A percentile compares a stretch with the other conserved stretches of the same genome.
Evolutionary conservation across 108 stramenopile genomes (phyloP).

Genomic region (Pinguiococcus pyrenoidosus): DNA sequence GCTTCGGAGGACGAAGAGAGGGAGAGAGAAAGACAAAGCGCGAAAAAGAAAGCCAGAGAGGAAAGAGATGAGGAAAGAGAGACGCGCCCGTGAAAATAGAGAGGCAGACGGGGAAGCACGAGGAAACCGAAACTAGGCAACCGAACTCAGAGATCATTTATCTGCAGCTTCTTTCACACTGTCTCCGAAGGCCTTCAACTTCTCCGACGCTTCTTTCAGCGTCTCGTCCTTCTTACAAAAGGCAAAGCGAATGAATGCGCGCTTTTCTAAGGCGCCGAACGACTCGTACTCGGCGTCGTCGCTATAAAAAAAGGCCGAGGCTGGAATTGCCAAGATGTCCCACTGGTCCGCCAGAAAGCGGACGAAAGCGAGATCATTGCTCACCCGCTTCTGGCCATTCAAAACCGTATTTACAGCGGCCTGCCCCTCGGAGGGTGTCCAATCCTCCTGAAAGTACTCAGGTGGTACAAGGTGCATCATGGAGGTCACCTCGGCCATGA

Average conservation of each 20-base stretch:
- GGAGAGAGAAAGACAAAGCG: too few species aligned
- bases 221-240: constrained; percentile 93
- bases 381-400: constrained; percentile 39
- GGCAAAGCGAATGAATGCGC: constrained; percentile 73
- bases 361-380: constrained; percentile 59
- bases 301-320: constrained; percentile 70
- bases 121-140: too few species aligned
- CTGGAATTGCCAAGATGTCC: constrained; percentile 84
- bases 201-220: constrained; percentile 47
- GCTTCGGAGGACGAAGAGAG: too few species aligned
- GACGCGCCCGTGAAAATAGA: too few species aligned
- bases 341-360: constrained; percentile 79
- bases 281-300: constrained; percentile 22
- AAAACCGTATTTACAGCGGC: too few species aligned
- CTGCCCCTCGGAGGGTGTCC: constrained; percentile 8
- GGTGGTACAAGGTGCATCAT: constrained; percentile 8
- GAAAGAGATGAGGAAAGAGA: too few species aligned
- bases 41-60: too few species aligned
- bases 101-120: too few species aligned
- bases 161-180: too few species aligned
- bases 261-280: neutral
- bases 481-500: constrained; percentile 64
- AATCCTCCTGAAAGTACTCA: neutral
- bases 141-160: too few species aligned
- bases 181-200: constrained; percentile 16